These are phyloP conservation scores for Botryotinia globosa DNA, from an alignment of 2,329 filamentous ascomycete species.

Conservation along the genomic window DNA sequence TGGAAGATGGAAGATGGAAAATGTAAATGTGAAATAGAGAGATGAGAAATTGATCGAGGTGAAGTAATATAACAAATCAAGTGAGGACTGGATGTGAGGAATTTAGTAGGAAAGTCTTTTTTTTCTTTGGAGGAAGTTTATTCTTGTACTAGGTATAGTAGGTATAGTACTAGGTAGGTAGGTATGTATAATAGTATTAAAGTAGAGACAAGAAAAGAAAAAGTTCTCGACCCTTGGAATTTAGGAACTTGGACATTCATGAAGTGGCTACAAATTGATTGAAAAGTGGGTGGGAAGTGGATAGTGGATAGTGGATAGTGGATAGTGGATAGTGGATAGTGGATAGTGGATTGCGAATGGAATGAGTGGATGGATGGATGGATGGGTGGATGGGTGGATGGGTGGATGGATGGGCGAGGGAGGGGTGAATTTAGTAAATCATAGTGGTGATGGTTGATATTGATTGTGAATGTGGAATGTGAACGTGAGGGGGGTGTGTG, in stretches of 20 bases:
- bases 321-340: background rate
- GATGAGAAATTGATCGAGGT: background rate
- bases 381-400: too few species aligned
- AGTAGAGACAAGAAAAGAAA: background rate
- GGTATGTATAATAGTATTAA: background rate
- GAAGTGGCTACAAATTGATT: background rate
- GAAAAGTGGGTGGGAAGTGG: background rate
- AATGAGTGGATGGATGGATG: background rate
- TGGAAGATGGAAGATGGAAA: background rate
- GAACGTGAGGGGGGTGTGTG: background rate
- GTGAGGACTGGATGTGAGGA: background rate
- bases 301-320: background rate
- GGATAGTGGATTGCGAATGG: background rate
- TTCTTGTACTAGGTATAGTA: background rate
- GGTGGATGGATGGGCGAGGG: background rate
- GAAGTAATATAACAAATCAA: background rate
- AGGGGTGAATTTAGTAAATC: background rate
- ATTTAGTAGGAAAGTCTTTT: background rate
- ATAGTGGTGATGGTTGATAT: background rate
- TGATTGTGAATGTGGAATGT: background rate
- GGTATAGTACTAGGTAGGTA: too few species aligned
- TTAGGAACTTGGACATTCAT: background rate
- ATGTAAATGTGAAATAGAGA: background rate
- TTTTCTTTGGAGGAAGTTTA: background rate
- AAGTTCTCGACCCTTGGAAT: slow-evolving; percentile 1